Evolutionary conservation across 1,139 yeast species (phyloP).

Genomic region (Hansenula anomala): DNA sequence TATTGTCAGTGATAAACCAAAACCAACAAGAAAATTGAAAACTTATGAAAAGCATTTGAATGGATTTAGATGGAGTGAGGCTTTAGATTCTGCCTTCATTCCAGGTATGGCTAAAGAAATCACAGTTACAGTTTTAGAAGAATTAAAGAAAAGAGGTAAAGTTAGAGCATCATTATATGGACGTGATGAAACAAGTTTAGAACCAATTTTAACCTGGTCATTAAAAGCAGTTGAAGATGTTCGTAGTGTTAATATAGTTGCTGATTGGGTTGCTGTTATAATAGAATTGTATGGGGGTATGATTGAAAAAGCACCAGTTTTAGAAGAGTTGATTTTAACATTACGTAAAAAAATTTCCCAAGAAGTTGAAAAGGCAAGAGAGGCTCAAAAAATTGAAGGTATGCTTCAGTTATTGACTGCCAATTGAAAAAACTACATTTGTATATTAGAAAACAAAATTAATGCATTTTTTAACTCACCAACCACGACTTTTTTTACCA

Average conservation of each 20-base stretch:
- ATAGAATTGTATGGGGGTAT: conserved; percentile 73
- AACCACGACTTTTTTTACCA: conserved; percentile 15
- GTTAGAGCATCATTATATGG: conserved; percentile 71
- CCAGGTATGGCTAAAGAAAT: conserved; percentile 76
- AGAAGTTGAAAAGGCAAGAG: conserved; percentile 77
- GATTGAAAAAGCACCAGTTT: conserved; percentile 71
- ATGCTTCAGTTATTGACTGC: conserved; percentile 76
- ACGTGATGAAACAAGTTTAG: conserved; percentile 80
- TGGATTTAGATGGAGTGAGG: conserved; percentile 89
- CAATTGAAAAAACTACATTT: conserved; percentile 23
- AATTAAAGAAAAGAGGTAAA: conserved; percentile 83
- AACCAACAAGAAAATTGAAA: conserved; percentile 55
- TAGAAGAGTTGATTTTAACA: conserved; percentile 64
- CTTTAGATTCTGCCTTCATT: conserved; percentile 79
- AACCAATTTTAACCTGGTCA: conserved; percentile 85
- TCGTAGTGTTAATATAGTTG: conserved; percentile 65
- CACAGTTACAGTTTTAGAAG: conserved; percentile 76
- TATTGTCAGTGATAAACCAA: conserved; percentile 52
- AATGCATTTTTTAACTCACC: not conserved
- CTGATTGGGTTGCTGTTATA: conserved; percentile 81
- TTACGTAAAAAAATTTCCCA: conserved; percentile 55
- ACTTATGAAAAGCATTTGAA: conserved; percentile 81
- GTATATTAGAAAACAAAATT: not conserved
- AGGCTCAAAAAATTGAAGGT: conserved; percentile 87
- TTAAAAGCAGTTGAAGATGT: conserved; percentile 70